phyloP scores from a whole-genome alignment of 768 basidiomycete species.

The Kwoniella botswanensis region DNA sequence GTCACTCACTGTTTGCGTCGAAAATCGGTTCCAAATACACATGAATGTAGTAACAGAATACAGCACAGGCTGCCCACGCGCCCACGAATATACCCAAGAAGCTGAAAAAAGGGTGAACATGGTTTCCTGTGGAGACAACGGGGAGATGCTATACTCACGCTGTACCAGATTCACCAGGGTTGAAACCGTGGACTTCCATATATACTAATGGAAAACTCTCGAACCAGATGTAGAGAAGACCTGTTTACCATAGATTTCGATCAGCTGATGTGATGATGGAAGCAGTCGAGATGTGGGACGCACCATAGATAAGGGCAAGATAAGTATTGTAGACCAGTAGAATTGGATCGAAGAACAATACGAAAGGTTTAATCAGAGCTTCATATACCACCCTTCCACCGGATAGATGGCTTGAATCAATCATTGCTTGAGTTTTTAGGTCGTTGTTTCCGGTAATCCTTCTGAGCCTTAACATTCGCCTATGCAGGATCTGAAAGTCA shows the following conservation, averaged over 20 bases:
- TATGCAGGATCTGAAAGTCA: constrained; percentile 14
- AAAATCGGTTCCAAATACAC: constrained; percentile 27
- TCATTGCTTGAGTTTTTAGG: constrained; percentile 37
- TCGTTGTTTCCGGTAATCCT: constrained; percentile 44
- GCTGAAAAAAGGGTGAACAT: not conserved
- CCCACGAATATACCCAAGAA: constrained; percentile 29
- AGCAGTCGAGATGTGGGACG: not conserved
- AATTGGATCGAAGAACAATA: constrained; percentile 55
- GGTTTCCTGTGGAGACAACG: no score
- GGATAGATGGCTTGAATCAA: constrained; percentile 31
- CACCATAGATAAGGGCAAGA: constrained; percentile 44
- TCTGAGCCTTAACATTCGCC: constrained; percentile 37
- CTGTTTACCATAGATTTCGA: not conserved
- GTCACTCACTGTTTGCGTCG: constrained; percentile 17
- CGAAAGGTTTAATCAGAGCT: constrained; percentile 40
- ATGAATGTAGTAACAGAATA: constrained; percentile 21
- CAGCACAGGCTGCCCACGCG: constrained; percentile 21
- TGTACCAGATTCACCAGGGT: constrained; percentile 18
- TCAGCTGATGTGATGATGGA: not conserved
- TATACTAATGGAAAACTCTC: constrained; percentile 21
- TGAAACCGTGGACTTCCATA: constrained; percentile 21
- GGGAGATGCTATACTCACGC: constrained; percentile 11
- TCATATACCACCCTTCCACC: constrained; percentile 6
- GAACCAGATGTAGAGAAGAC: constrained; percentile 25
- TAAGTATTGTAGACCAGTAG: constrained; percentile 50